Evolutionary conservation across 768 basidiomycete species (phyloP).

Genomic region (Suillus spraguei): DNA sequence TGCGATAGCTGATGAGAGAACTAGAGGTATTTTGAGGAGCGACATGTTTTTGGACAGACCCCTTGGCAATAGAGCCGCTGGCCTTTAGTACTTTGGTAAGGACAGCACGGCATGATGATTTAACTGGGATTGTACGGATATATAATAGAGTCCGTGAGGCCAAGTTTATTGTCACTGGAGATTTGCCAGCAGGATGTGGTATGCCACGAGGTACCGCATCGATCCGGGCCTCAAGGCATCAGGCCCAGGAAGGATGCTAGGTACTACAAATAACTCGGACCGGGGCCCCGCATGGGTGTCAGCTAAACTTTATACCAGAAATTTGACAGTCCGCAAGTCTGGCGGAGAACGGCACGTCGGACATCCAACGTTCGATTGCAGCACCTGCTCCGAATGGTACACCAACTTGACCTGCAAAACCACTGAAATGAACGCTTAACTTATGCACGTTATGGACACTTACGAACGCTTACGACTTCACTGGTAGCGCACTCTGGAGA

Average conservation of each 20-base stretch:
- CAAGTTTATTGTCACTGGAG: not conserved
- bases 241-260: not conserved
- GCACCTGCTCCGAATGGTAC: too few relatives aligned
- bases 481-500: too few relatives aligned
- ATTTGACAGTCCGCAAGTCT: too few relatives aligned
- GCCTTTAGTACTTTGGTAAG: too few relatives aligned
- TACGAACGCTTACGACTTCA: too few relatives aligned
- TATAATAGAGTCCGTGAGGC: not conserved
- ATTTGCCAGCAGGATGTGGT: not conserved
- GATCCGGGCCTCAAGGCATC: not conserved
- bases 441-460: too few relatives aligned
- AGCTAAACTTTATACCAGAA: too few relatives aligned
- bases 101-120: not conserved
- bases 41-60: slow-evolving; percentile 21
- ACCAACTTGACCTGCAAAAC: too few relatives aligned
- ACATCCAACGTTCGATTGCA: too few relatives aligned
- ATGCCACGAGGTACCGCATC: not conserved
- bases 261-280: not conserved
- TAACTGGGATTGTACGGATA: not conserved
- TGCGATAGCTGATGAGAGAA: slow-evolving; percentile 43
- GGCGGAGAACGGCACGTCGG: too few relatives aligned
- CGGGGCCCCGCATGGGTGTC: not conserved
- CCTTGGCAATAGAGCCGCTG: not conserved
- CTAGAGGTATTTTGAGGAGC: slow-evolving; percentile 43
- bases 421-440: too few relatives aligned